A percentile compares a stretch with the other conserved stretches of the same genome.
Evolutionary conservation across 2,329 filamentous ascomycete genomes (phyloP).

Genomic region (Claviceps sp.): DNA sequence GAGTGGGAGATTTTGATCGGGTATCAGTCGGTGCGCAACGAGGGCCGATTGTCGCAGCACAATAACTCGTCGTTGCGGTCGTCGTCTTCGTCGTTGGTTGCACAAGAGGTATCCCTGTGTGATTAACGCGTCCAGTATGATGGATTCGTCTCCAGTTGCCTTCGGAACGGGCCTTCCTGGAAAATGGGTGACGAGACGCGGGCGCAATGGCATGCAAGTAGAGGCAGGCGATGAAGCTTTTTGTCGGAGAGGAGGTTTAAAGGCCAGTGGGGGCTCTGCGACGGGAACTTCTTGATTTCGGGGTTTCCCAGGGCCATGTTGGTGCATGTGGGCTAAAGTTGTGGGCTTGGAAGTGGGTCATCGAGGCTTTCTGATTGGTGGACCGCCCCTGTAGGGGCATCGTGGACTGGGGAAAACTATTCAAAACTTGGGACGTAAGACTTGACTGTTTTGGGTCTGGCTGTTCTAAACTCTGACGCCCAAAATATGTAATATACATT

Average conservation of each 20-base stretch:
- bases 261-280: slow-evolving; percentile 1
- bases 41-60: slow-evolving; percentile 3
- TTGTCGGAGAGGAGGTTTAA: slow-evolving; percentile 5
- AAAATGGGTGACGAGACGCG: background rate
- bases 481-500: too few species aligned
- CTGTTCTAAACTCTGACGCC: too few species aligned
- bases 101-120: background rate
- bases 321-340: background rate
- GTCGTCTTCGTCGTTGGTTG: background rate
- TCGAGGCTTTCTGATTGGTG: too few species aligned
- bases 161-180: background rate
- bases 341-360: background rate
- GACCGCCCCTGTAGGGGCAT: too few species aligned
- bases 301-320: background rate
- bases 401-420: too few species aligned
- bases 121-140: too few species aligned
- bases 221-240: slow-evolving; percentile 1
- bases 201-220: slow-evolving; percentile 2
- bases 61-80: background rate
- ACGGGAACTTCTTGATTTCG: background rate
- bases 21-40: slow-evolving; percentile 1
- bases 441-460: too few species aligned
- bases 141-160: too few species aligned
- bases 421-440: too few species aligned
- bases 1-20: slow-evolving; percentile 1